phyloP scores from a whole-genome alignment of 805 yeast genomes.

The Yamadazyma takamatsuzukensis region DNA sequence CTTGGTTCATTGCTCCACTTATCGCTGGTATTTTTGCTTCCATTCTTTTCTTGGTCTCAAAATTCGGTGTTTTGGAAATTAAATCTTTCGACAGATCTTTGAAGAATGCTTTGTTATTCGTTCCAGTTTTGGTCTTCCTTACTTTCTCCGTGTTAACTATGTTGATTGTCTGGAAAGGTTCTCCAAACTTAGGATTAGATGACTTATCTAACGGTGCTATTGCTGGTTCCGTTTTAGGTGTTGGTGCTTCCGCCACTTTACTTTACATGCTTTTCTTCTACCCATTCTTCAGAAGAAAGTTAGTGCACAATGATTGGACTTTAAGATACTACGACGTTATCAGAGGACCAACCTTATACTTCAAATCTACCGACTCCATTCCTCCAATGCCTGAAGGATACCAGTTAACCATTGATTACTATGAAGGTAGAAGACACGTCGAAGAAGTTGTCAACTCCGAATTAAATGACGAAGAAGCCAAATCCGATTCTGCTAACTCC shows the following conservation, averaged over 20 bases:
- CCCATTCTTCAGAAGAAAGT: conserved; percentile 61
- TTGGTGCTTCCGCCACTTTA: conserved; percentile 52
- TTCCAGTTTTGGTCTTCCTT: conserved; percentile 58
- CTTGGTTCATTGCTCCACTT: conserved; percentile 77
- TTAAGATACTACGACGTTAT: conserved; percentile 53
- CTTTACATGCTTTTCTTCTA: conserved; percentile 51
- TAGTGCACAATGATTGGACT: conserved; percentile 65
- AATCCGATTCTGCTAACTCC: conserved; percentile 8
- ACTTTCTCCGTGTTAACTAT: conserved; percentile 65
- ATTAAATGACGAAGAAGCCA: conserved; percentile 9
- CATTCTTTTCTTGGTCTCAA: conserved; percentile 54
- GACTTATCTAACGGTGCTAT: conserved; percentile 50
- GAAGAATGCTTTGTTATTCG: conserved; percentile 52
- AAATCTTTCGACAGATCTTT: conserved; percentile 40
- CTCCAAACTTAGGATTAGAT: conserved; percentile 61
- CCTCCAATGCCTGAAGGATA: conserved; percentile 67
- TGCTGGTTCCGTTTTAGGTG: conserved; percentile 60
- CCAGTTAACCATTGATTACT: conserved; percentile 57
- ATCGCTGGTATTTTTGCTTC: conserved; percentile 65
- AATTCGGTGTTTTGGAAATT: conserved; percentile 59
- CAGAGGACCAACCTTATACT: conserved; percentile 54
- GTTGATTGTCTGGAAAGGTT: conserved; percentile 79
- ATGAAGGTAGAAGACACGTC: conserved; percentile 52
- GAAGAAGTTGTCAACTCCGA: conserved; percentile 16
- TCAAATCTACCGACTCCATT: conserved; percentile 52